A percentile compares a stretch with the other conserved stretches of the same genome.
phyloP scores from a whole-genome alignment of 2,329 filamentous ascomycete genomes.

The Arthrobotrys musiformis region DNA sequence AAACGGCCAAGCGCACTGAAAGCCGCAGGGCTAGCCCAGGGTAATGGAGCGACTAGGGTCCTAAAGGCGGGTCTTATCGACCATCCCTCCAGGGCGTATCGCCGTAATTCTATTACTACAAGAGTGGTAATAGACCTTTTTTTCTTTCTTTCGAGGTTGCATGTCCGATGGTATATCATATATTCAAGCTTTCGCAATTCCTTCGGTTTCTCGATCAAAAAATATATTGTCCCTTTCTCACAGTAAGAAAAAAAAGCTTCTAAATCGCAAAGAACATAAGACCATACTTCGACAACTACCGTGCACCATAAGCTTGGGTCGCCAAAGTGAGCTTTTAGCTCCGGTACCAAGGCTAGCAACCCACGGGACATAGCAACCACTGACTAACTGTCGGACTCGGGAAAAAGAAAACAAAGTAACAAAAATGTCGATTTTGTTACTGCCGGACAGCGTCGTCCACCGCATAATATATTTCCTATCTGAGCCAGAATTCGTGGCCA shows the following conservation, averaged over 20 bases:
- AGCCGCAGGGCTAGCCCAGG: slow-evolving; percentile 54
- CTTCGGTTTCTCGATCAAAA: slow-evolving; percentile 32
- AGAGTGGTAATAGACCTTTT: slow-evolving; percentile 40
- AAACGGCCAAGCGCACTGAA: slow-evolving; percentile 49
- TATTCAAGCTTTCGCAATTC: slow-evolving; percentile 55
- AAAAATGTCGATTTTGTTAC: slow-evolving; percentile 50
- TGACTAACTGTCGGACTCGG: slow-evolving; percentile 6
- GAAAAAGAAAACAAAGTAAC: slow-evolving; percentile 34
- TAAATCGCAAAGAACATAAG: slow-evolving; percentile 32
- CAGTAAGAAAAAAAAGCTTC: slow-evolving; percentile 43
- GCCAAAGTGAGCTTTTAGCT: slow-evolving; percentile 55
- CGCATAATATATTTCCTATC: slow-evolving; percentile 55
- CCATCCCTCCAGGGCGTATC: slow-evolving; percentile 49
- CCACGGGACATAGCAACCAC: slow-evolving; percentile 33
- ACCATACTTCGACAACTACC: slow-evolving; percentile 52
- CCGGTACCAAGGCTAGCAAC: slow-evolving; percentile 40
- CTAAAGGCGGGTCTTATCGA: slow-evolving; percentile 52
- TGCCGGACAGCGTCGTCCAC: slow-evolving; percentile 50
- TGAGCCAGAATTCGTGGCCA: slow-evolving; percentile 50
- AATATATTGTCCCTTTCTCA: slow-evolving; percentile 49
- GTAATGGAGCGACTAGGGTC: slow-evolving; percentile 50
- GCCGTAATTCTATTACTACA: slow-evolving; percentile 53
- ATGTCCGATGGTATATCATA: slow-evolving; percentile 51
- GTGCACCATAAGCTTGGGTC: slow-evolving; percentile 44
- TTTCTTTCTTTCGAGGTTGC: slow-evolving; percentile 38